Conservation (phyloP, 495 filamentous ascomycete species). For the Penicillium malachiteum region DNA sequence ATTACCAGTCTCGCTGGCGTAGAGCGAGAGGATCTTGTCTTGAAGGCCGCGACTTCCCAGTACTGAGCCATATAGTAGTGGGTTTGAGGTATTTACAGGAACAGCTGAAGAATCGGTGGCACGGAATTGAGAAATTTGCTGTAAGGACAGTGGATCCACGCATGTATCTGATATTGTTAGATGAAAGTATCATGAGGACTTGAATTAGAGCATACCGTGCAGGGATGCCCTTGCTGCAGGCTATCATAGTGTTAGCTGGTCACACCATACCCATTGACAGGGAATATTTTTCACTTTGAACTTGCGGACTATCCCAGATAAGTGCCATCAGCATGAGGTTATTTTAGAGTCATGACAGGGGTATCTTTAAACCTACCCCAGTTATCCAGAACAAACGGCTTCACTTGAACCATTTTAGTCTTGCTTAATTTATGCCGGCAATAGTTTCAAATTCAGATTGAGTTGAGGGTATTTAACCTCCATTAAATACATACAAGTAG, state of each 20-base stretch:
- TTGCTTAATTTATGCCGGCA: neutral
- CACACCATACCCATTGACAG: neutral
- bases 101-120: neutral
- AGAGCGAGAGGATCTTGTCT: constrained; percentile 8
- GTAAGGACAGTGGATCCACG: constrained; percentile 10
- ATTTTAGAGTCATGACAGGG: too few relatives aligned
- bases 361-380: constrained; percentile 4
- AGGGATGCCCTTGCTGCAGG: neutral
- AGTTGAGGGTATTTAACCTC: neutral
- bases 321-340: neutral
- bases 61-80: constrained; percentile 4
- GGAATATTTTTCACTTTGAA: constrained; percentile 7
- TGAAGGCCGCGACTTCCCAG: constrained; percentile 3
- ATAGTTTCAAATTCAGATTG: neutral
- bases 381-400: constrained; percentile 13
- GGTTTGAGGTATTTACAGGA: neutral
- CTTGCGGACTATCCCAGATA: constrained; percentile 5
- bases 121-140: constrained; percentile 3
- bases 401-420: constrained; percentile 9
- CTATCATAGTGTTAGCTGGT: neutral
- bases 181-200: neutral
- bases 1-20: constrained; percentile 35
- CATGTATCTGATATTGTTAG: constrained; percentile 7
- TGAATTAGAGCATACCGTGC: constrained; percentile 3
- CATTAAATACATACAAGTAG: too few relatives aligned